Evolutionary conservation across 345 rosid genomes (phyloP).

Genomic region (Moricandia arvensis): DNA sequence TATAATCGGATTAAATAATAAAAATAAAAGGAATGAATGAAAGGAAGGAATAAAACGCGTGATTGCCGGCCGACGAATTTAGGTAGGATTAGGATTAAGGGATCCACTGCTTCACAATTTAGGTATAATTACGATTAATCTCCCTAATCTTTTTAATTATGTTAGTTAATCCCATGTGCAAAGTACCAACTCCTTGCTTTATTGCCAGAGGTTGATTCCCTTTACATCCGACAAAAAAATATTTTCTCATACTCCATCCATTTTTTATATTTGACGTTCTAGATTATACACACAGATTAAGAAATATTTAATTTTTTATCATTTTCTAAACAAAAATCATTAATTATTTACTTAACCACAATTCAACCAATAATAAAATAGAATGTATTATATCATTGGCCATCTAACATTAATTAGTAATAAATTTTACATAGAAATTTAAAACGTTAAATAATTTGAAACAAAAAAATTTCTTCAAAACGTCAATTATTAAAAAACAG

Average conservation of each 20-base stretch:
- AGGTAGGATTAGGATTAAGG: constrained; percentile 4
- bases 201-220: constrained; percentile 25
- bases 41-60: constrained; percentile 23
- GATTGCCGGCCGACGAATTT: constrained; percentile 25
- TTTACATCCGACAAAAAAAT: constrained; percentile 4
- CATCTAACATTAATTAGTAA: no score
- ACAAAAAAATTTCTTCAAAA: no score
- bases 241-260: neutral
- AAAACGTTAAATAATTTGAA: no score
- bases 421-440: no score
- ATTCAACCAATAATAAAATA: no score
- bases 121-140: neutral
- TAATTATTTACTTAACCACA: no score
- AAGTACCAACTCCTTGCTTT: constrained; percentile 4
- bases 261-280: no score
- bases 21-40: neutral
- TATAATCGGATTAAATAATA: neutral
- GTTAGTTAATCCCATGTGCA: constrained; percentile 30
- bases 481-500: no score
- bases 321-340: no score
- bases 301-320: no score
- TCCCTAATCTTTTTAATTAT: constrained; percentile 12
- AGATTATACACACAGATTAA: no score
- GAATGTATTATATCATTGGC: no score
- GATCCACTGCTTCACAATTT: constrained; percentile 14